Conservation (phyloP, 2,329 filamentous ascomycete species). For the Aurifilum marmelostoma region DNA sequence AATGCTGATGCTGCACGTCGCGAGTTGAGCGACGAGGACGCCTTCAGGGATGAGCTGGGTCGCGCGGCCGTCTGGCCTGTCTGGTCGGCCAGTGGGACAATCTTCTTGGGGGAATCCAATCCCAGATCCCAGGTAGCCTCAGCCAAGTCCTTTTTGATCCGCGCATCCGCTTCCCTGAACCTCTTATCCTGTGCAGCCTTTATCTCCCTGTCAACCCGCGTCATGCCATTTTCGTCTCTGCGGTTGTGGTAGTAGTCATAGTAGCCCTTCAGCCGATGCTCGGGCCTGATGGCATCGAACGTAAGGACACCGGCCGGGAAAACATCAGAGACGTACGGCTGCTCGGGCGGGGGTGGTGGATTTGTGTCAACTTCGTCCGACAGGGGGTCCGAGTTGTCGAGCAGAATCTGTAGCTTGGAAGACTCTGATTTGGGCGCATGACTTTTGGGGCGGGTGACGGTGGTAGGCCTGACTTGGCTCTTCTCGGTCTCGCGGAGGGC, state of each 20-base stretch:
- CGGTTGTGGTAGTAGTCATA: constrained; percentile 63
- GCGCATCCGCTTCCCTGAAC: constrained; percentile 63
- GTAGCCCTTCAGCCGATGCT: constrained; percentile 64
- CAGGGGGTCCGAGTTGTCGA: constrained; percentile 49
- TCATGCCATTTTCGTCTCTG: constrained; percentile 70
- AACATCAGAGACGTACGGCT: constrained; percentile 71
- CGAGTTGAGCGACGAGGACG: constrained; percentile 57
- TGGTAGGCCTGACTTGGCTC: constrained; percentile 62
- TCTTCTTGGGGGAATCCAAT: constrained; percentile 51
- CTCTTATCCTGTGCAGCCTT: constrained; percentile 55
- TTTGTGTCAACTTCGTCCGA: constrained; percentile 51
- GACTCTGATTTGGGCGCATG: constrained; percentile 55
- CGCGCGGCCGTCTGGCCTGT: constrained; percentile 29
- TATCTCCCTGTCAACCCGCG: constrained; percentile 63
- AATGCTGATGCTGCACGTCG: constrained; percentile 59
- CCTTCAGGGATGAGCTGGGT: constrained; percentile 21
- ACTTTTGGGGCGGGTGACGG: constrained; percentile 61
- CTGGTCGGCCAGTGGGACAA: constrained; percentile 35
- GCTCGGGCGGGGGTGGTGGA: constrained; percentile 40
- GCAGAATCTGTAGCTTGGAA: constrained; percentile 66
- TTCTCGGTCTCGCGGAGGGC: constrained; percentile 61
- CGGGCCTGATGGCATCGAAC: constrained; percentile 59
- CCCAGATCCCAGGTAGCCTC: constrained; percentile 37
- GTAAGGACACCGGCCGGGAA: constrained; percentile 62
- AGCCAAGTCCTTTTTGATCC: constrained; percentile 68